These are phyloP conservation scores for Leccinum subgranulosum DNA, from an alignment of 768 basidiomycete species.

Conservation along the genomic window DNA sequence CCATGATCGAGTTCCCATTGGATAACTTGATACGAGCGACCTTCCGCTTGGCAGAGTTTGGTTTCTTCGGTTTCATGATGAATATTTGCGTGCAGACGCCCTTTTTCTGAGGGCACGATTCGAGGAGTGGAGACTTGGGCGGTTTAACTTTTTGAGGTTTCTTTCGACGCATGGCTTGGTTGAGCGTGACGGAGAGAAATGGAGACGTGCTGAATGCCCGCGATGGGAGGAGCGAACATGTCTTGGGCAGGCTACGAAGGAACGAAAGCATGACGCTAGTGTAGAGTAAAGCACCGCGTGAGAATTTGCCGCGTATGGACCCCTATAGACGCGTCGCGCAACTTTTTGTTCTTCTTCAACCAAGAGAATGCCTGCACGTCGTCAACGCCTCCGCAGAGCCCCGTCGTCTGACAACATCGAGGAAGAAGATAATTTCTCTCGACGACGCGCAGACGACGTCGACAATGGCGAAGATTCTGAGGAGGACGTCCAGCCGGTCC, in stretches of 20 bases:
- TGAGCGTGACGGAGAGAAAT: constrained; percentile 65
- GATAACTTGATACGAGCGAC: constrained; percentile 91
- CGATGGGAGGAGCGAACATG: constrained; percentile 24
- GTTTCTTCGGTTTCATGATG: constrained; percentile 90
- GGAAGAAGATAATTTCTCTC: constrained; percentile 46
- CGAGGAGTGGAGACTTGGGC: constrained; percentile 73
- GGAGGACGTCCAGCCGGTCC: constrained; percentile 39
- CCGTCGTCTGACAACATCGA: constrained; percentile 59
- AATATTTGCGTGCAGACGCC: constrained; percentile 84
- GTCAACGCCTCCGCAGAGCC: constrained; percentile 39
- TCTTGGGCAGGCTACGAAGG: constrained; percentile 17
- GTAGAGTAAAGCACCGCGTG: background rate
- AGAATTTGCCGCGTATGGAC: constrained; percentile 21
- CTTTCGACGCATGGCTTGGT: constrained; percentile 85
- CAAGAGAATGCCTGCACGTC: constrained; percentile 38
- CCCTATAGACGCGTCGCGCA: constrained; percentile 21
- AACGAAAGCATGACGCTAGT: constrained; percentile 27
- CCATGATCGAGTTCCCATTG: constrained; percentile 85
- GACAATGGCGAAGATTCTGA: constrained; percentile 31
- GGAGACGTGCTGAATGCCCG: constrained; percentile 65
- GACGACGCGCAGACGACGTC: constrained; percentile 39
- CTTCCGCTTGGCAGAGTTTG: constrained; percentile 98
- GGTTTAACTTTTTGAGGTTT: constrained; percentile 45
- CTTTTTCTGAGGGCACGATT: constrained; percentile 80
- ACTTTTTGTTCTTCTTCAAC: background rate